These are phyloP conservation scores for Microdochium bolleyi DNA, from an alignment of 2,329 filamentous ascomycete genomes.

Conservation along the genomic window DNA sequence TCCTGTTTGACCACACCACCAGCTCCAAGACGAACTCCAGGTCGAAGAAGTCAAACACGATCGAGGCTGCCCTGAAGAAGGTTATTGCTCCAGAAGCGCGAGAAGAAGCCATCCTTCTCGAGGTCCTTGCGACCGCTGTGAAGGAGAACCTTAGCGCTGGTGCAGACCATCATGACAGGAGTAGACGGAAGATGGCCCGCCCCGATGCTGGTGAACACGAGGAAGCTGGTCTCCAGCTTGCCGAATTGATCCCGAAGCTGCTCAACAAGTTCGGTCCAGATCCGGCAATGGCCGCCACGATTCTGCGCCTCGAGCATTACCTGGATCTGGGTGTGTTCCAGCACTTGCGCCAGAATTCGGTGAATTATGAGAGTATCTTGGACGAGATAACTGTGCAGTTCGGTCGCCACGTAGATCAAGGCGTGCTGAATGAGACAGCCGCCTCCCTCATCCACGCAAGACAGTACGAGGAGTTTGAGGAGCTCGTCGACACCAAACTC, in stretches of 20 bases:
- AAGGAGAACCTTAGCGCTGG: slow-evolving; percentile 63
- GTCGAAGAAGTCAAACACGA: slow-evolving; percentile 46
- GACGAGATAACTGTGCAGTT: slow-evolving; percentile 95
- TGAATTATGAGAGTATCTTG: slow-evolving; percentile 70
- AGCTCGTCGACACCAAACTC: slow-evolving; percentile 74
- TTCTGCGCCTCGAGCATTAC: slow-evolving; percentile 77
- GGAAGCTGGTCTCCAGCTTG: slow-evolving; percentile 69
- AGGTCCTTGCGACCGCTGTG: slow-evolving; percentile 77
- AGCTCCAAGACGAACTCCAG: slow-evolving; percentile 45
- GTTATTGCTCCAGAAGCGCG: slow-evolving; percentile 64
- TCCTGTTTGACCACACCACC: slow-evolving; percentile 83
- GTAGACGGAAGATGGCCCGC: slow-evolving; percentile 48
- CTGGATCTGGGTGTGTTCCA: slow-evolving; percentile 84
- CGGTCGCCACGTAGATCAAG: slow-evolving; percentile 79
- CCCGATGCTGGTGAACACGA: slow-evolving; percentile 67
- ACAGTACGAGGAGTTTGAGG: slow-evolving; percentile 80
- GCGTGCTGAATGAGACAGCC: slow-evolving; percentile 77
- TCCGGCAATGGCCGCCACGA: slow-evolving; percentile 75
- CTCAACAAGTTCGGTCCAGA: slow-evolving; percentile 91
- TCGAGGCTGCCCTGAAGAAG: slow-evolving; percentile 58
- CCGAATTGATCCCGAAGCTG: slow-evolving; percentile 71
- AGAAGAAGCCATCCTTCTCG: slow-evolving; percentile 80
- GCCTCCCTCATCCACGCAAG: slow-evolving; percentile 77
- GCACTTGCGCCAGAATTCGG: slow-evolving; percentile 78
- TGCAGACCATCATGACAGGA: slow-evolving; percentile 51